A percentile compares a stretch with the other conserved stretches of the same genome.
These are phyloP conservation scores for Entomortierella lignicola DNA, from an alignment of 192 early-diverging fungal species.

Conservation along the genomic window DNA sequence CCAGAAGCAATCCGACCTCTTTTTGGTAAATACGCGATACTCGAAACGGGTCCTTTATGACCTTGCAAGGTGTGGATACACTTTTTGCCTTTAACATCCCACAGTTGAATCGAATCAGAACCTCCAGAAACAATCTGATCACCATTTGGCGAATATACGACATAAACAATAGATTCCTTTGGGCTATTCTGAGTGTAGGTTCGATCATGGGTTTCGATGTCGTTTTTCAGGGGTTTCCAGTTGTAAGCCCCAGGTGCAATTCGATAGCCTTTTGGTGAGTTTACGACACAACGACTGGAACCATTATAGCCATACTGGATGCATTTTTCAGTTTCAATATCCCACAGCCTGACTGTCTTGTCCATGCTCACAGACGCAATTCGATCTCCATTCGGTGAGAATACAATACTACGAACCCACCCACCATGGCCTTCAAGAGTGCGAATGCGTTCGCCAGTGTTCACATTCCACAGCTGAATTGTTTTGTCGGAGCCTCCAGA, in stretches of 20 bases:
- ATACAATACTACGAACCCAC: background rate
- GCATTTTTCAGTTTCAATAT: background rate
- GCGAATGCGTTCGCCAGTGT: background rate
- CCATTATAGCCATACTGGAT: no score
- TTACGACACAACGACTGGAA: no score
- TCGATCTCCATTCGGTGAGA: background rate
- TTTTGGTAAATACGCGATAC: background rate
- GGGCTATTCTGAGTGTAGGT: no score
- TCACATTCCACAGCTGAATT: background rate
- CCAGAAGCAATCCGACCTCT: slow-evolving; percentile 1
- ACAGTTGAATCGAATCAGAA: background rate
- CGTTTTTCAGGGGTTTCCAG: no score
- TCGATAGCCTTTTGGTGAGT: no score
- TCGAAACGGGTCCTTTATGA: background rate
- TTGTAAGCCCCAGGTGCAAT: slow-evolving; percentile 4
- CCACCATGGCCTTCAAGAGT: background rate
- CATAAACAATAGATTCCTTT: background rate
- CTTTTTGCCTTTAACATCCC: background rate
- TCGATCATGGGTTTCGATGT: no score
- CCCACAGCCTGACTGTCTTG: background rate
- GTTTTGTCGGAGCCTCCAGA: background rate
- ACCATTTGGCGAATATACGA: slow-evolving; percentile 2
- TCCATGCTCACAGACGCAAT: background rate
- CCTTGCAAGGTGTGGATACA: background rate
- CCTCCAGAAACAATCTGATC: background rate